Conservation (phyloP, 352 stramenopile genomes). For the Phytopythium helicoides region DNA sequence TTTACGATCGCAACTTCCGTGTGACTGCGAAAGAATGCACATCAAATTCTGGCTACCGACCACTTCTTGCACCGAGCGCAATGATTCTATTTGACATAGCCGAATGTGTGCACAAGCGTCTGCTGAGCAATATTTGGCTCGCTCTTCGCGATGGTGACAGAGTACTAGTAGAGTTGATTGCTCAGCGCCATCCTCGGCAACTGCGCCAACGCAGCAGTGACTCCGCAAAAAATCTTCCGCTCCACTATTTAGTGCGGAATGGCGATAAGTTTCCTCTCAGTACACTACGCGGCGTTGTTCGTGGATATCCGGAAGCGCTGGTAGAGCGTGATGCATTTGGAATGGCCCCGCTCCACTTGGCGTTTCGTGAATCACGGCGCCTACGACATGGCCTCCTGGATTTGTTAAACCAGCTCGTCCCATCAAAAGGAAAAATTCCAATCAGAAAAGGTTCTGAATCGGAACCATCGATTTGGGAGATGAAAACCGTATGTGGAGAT, state of each 20-base stretch:
- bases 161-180: conserved; percentile 48
- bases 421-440: conserved; percentile 2
- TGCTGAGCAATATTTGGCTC: conserved; percentile 51
- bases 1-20: conserved; percentile 29
- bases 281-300: conserved; percentile 36
- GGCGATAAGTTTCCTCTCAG: conserved; percentile 18
- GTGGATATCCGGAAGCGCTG: conserved; percentile 40
- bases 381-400: conserved; percentile 2
- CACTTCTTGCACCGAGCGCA: conserved; percentile 24
- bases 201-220: conserved; percentile 46
- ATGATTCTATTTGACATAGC: conserved; percentile 46
- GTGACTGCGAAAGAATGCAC: background rate
- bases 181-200: conserved; percentile 43
- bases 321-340: conserved; percentile 40
- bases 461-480: conserved; percentile 14
- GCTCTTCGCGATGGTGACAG: conserved; percentile 32
- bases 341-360: conserved; percentile 63
- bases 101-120: conserved; percentile 34
- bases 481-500: conserved; percentile 25
- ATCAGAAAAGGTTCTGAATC: background rate
- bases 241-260: conserved; percentile 58
- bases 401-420: conserved; percentile 27
- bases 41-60: conserved; percentile 1
- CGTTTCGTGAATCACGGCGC: conserved; percentile 36
- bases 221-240: conserved; percentile 34